Base-by-base conservation (phyloP, 2,329 filamentous ascomycete genomes). In the Microcyclospora tardicrescens region DNA sequence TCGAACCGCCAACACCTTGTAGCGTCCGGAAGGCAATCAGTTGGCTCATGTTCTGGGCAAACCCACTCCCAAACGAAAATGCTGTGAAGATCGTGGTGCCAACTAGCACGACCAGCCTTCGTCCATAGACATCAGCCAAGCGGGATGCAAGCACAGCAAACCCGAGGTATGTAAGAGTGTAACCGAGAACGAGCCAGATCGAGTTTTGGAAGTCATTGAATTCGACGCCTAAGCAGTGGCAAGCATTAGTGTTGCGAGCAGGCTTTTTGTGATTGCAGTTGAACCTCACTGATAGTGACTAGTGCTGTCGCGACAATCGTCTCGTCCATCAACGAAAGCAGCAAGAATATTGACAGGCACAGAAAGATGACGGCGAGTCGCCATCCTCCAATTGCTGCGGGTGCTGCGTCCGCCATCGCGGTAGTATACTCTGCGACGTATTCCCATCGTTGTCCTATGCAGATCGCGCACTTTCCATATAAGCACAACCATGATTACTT, bases 1-100 rank as follows among this genome's bases (percentile, higher is more conserved):
- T 75, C 8, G 75, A 74, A 2, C 72, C 75, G 0, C 75, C 75
- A 33, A 77, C 65, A 4, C 74, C 74, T 41, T 77, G 74, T 11
- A 77, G 67, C 1, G 71, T 70, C 14, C 74, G 69, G 41, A 66
- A 77, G 11, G 73, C 49, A 35, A 79, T 77, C 1, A 76, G 58
- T 29, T 69, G 62, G 34, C 59, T 56, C 69, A 76, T 74, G 40
- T 58, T 62, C 16, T 57, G 61, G 6, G 72, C 63, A 9, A 66
- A 61, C 15, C 65, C 72, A 43, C 72, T 75, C 24, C 68, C 70
- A 33, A 73, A 56, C 0, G 72, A 75, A 40, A 73, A 75, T 28
- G 61, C 62, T n/a, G 69, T 59, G 41, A 76, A 76, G 14, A 75
- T 52, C 15, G 68, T 52, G 69, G 71, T 75, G 6, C 71, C 71